Conservation (phyloP, 805 yeast species). For the Priceomyces haplophilus region DNA sequence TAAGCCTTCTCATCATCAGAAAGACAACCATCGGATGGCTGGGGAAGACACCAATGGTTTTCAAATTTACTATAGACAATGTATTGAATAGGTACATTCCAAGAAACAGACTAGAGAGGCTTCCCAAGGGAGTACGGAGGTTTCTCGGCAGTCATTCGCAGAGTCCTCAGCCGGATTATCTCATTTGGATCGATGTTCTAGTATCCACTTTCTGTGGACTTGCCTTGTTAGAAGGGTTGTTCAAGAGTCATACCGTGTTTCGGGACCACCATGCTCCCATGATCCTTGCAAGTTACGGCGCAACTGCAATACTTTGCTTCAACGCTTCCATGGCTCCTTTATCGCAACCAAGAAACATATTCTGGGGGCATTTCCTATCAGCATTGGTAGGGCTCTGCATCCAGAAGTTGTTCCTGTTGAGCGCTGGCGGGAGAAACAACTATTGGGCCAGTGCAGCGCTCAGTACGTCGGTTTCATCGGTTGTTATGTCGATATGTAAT, state of each 20-base stretch:
- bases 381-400: conserved; percentile 54
- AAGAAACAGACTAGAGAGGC: conserved; percentile 18
- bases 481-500: conserved; percentile 50
- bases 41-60: conserved; percentile 22
- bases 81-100: conserved; percentile 28
- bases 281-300: conserved; percentile 58
- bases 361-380: conserved; percentile 55
- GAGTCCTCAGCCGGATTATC: conserved; percentile 31
- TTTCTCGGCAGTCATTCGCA: conserved; percentile 39
- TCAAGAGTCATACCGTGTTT: conserved; percentile 39
- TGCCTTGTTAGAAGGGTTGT: conserved; percentile 45
- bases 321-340: conserved; percentile 56
- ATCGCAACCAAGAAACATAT: conserved; percentile 61
- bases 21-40: too few species aligned
- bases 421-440: conserved; percentile 40
- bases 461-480: conserved; percentile 53
- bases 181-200: conserved; percentile 46
- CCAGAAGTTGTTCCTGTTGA: conserved; percentile 50
- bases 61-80: conserved; percentile 38
- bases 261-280: conserved; percentile 42
- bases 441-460: conserved; percentile 59
- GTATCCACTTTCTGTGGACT: conserved; percentile 48
- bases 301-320: conserved; percentile 58
- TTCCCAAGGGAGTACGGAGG: conserved; percentile 35
- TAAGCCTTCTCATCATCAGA: too few species aligned